Conservation (phyloP, 192 early-diverging fungal genomes). For the Cetraspora pellucida region DNA sequence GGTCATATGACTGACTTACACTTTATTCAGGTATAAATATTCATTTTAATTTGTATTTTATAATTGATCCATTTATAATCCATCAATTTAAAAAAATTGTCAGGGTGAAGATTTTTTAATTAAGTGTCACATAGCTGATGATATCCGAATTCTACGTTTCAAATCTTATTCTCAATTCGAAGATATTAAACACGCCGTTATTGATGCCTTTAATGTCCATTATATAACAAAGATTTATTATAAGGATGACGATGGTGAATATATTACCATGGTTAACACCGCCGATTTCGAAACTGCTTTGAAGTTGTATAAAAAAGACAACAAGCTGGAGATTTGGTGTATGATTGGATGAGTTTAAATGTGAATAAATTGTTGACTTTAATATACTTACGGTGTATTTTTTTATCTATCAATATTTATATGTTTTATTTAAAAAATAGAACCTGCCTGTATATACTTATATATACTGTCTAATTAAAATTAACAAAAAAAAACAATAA, state of each 20-base stretch:
- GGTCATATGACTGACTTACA: not conserved
- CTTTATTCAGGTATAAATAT: not conserved
- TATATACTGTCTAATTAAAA: too few species aligned
- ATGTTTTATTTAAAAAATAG: too few species aligned
- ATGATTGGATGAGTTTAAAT: not conserved
- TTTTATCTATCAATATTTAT: too few species aligned
- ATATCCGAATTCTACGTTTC: conserved; percentile 1
- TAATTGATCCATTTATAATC: not conserved
- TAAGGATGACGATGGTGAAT: conserved; percentile 16
- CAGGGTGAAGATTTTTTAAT: not conserved
- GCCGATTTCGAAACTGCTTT: conserved; percentile 1
- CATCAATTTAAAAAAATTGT: not conserved
- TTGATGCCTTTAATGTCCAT: not conserved
- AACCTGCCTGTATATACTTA: too few species aligned
- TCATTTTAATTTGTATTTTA: not conserved
- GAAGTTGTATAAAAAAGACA: conserved; percentile 1
- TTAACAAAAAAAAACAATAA: too few species aligned
- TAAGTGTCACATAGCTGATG: not conserved
- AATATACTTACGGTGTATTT: too few species aligned
- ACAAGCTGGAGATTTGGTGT: conserved; percentile 7
- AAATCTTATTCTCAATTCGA: not conserved
- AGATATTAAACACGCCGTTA: not conserved
- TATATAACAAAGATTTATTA: not conserved
- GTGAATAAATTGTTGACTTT: too few species aligned
- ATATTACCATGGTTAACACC: not conserved